Base-by-base conservation (phyloP, 1,139 yeast genomes). In the Meyerozyma sp. region DNA sequence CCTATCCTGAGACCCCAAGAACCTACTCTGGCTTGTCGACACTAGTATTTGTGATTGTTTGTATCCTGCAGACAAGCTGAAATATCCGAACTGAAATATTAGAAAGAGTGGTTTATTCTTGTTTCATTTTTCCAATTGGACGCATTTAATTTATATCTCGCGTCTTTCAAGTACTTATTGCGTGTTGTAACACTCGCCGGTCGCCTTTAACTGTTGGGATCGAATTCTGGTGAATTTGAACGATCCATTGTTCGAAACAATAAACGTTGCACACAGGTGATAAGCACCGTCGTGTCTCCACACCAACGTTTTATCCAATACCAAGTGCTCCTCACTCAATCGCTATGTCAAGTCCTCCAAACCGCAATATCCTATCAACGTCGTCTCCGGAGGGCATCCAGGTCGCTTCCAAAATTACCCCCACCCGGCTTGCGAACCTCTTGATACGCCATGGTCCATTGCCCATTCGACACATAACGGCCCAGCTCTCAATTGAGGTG, bases 301-400 rank as follows among this genome's bases (percentile, higher is more conserved):
- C 4, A 30, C 16, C 34, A n/a, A 14, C 34, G 34, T 30, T 30
- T 13, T 5, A 4, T 11, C 10, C 16, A 14, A 2, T 14, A 13
- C 9, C 9, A 30, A 30, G 16, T 13, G 10, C 34, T 8, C 34
- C 16, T 11, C 13, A 14, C 10, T 16, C 34, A 30, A 20, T 21
- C 25, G 26, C 13, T 11, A 34, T 34, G 37, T 34, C 37, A n/a
- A 34, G 37, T 34, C 37, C 37, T 34, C 36, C 41, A 14, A 42
- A 43, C 13, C 40, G 43, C 20, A 49, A 42, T 26, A 49, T 75
- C 36, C 65, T 82, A 39, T 83, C 91, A 35, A 88, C 96, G 1
- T 84, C 90, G 40, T 84, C 95, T 2, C 95, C 95, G 0, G 88
- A 84, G 51, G 96, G 95, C 4, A 77, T 89, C 45, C 94, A 89